Evolutionary conservation across 371 early-diverging fungal species (phyloP).

Genomic region (Batrachochytrium dendrobatidis): DNA sequence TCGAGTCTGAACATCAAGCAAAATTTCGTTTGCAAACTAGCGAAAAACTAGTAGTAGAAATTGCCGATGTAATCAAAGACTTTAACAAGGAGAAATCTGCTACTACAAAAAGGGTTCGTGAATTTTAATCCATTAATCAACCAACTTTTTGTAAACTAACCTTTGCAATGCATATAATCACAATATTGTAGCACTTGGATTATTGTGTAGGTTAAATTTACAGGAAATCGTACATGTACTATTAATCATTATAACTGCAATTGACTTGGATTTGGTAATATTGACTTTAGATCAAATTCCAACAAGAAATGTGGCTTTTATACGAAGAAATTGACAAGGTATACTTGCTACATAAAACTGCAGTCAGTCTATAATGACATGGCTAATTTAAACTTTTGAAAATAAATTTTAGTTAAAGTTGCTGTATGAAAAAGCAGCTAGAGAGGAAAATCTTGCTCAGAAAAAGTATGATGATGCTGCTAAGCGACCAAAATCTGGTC

Average conservation of each 20-base stretch:
- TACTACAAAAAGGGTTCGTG: slow-evolving; percentile 19
- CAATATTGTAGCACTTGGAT: too few relatives aligned
- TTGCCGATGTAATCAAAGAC: slow-evolving; percentile 34
- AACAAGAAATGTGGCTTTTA: slow-evolving; percentile 26
- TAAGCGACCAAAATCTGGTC: slow-evolving; percentile 34
- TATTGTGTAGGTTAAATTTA: slow-evolving; percentile 14
- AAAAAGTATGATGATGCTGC: slow-evolving; percentile 33
- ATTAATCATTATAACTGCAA: not conserved
- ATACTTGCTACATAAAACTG: too few relatives aligned
- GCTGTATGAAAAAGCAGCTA: slow-evolving; percentile 34
- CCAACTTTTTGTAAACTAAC: not conserved
- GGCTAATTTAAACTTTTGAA: not conserved
- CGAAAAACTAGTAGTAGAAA: slow-evolving; percentile 21
- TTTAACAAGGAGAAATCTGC: slow-evolving; percentile 18
- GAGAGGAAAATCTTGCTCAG: slow-evolving; percentile 28
- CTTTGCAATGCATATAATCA: slow-evolving; percentile 14
- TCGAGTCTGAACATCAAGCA: slow-evolving; percentile 26
- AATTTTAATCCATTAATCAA: not conserved
- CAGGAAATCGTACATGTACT: too few relatives aligned
- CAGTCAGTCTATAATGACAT: not conserved
- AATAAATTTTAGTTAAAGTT: slow-evolving; percentile 17
- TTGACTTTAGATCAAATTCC: slow-evolving; percentile 21
- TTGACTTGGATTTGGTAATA: not conserved
- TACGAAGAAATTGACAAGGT: slow-evolving; percentile 38
- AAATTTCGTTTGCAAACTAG: slow-evolving; percentile 12